Conservation (phyloP, 2,329 filamentous ascomycete genomes). For the Metarhizium brunneum region DNA sequence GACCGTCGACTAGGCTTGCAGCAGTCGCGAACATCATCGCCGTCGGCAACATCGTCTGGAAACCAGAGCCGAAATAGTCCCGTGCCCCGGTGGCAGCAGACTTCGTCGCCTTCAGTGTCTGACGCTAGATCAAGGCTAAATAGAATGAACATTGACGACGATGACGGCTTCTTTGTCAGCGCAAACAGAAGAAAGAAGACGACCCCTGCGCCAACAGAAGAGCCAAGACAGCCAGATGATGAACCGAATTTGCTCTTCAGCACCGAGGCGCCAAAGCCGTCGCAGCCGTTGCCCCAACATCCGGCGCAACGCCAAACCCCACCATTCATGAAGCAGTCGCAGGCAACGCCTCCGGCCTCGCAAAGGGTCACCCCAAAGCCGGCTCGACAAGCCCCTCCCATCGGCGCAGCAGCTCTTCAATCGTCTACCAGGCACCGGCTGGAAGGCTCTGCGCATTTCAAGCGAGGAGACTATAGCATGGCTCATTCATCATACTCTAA, state of each 20-base stretch:
- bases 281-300: constrained; percentile 26
- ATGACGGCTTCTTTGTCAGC: constrained; percentile 67
- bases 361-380: constrained; percentile 36
- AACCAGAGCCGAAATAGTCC: constrained; percentile 36
- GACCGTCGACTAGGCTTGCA: constrained; percentile 19
- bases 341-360: constrained; percentile 21
- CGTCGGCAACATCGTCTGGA: constrained; percentile 31
- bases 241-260: constrained; percentile 58
- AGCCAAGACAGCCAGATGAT: constrained; percentile 22
- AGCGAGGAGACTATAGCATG: constrained; percentile 82
- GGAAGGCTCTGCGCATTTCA: constrained; percentile 81
- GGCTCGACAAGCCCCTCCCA: constrained; percentile 51
- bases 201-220: constrained; percentile 35
- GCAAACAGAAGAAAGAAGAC: constrained; percentile 70
- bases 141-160: constrained; percentile 63
- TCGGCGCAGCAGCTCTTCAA: constrained; percentile 61
- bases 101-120: constrained; percentile 23
- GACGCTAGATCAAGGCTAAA: constrained; percentile 48
- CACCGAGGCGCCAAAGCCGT: constrained; percentile 25
- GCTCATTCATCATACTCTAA: constrained; percentile 76
- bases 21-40: constrained; percentile 39
- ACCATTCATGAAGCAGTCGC: constrained; percentile 19
- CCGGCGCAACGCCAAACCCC: constrained; percentile 24
- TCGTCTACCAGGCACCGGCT: constrained; percentile 70
- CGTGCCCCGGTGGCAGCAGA: constrained; percentile 52